Evolutionary conservation across 305 asterid genomes (phyloP), one percentile per base, ranked within the genome.

Genomic region (Fraxinus paxiana): DNA sequence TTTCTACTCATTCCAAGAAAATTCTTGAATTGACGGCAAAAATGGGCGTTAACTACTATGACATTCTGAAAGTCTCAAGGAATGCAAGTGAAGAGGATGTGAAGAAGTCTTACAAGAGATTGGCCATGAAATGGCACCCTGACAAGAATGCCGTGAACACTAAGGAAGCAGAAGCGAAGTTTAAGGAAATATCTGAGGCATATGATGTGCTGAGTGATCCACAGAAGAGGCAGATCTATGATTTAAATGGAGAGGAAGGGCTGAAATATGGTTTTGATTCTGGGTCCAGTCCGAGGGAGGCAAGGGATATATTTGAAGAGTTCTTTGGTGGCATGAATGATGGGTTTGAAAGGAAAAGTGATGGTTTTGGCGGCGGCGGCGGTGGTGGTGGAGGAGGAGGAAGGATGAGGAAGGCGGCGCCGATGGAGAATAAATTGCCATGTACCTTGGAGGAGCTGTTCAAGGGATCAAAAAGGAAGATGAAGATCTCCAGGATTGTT

Each of bases 81-180:
- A 84, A 87, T 73, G 97, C 97, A 2, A 85, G 88, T 28, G 98
- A 91, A 7, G 98, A 92, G 77, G 98, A 93, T 75, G 73, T 95
- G 78, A 95, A 93, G 95, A 95, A 83, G 85, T 90, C 99, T 2
- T 93, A 92, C 90, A 90, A 89, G 91, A 87, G 89, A 61, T 73
- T 95, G 82, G 99, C 97, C 18, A 95, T 95, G 99, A 93, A 91
- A 67, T 93, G 96, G 97, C 99, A 95, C 82, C 99, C 99, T 37
- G 99, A 95, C 70, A 95, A 93, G 92, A 92, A 95, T 81, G 88
- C 87, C 18, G 91, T 87, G 65, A 91, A 92, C 90, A 89, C 91
- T 3, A 80, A 87, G 77, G 93, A 87, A 78, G 96, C 98, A 0
- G 99, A 95, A 92, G 98, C 96, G 3, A 95, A 92, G 76, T 93